Evolutionary conservation across 352 stramenopile genomes (phyloP).

Genomic region (Pythium graminicola): DNA sequence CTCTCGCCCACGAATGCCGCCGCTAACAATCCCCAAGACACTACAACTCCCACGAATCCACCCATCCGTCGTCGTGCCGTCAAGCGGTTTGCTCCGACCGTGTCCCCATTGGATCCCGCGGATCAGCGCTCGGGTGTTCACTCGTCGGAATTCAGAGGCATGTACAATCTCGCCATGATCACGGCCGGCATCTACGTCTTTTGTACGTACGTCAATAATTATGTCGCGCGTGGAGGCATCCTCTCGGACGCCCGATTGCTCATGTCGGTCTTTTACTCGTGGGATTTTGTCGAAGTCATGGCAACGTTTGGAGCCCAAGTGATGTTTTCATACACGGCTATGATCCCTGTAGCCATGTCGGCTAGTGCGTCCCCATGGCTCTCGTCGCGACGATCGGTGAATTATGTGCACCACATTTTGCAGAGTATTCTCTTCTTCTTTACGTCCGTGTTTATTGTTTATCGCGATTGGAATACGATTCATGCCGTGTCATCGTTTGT

Average conservation of each 20-base stretch:
- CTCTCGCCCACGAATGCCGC: neutral
- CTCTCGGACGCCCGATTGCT: constrained; percentile 49
- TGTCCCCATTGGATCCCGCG: constrained; percentile 62
- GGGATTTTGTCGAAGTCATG: constrained; percentile 62
- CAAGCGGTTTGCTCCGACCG: constrained; percentile 53
- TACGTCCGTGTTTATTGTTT: constrained; percentile 58
- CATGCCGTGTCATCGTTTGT: constrained; percentile 70
- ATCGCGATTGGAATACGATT: constrained; percentile 67
- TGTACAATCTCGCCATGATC: constrained; percentile 76
- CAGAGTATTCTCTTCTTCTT: constrained; percentile 71
- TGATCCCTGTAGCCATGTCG: constrained; percentile 68
- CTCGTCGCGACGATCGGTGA: constrained; percentile 42
- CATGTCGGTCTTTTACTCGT: constrained; percentile 65
- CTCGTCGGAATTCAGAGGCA: constrained; percentile 65
- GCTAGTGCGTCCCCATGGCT: constrained; percentile 25
- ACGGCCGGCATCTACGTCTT: constrained; percentile 55
- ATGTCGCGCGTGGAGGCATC: constrained; percentile 44
- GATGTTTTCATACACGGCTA: constrained; percentile 64
- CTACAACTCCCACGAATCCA: neutral
- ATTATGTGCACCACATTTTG: constrained; percentile 62
- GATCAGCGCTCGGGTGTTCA: constrained; percentile 62
- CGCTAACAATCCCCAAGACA: too few species aligned
- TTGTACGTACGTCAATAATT: constrained; percentile 48
- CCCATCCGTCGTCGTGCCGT: constrained; percentile 19
- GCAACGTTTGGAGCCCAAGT: constrained; percentile 56